Evolutionary conservation across 164 flowering plant genomes (phyloP).

Genomic region (Vitis riparia): DNA sequence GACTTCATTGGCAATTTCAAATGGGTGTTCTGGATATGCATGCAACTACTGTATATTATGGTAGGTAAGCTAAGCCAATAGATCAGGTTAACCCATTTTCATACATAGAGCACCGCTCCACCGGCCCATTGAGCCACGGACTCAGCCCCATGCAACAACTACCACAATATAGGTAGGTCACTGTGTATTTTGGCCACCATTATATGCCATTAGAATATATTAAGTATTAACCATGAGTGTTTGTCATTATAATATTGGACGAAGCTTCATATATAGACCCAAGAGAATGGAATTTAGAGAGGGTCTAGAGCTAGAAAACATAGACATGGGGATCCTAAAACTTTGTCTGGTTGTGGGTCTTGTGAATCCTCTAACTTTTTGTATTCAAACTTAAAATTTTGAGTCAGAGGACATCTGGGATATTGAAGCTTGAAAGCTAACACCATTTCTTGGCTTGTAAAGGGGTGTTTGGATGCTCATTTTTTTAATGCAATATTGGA

Average conservation of each 20-base stretch:
- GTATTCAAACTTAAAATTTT: background rate
- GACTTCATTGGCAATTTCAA: slow-evolving; percentile 18
- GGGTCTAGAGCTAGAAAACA: slow-evolving; percentile 17
- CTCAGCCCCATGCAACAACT: slow-evolving; percentile 10
- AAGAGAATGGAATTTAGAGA: slow-evolving; percentile 17
- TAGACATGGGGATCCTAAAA: slow-evolving; percentile 21
- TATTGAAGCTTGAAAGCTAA: background rate
- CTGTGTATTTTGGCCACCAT: slow-evolving; percentile 19
- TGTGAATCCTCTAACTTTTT: slow-evolving; percentile 2
- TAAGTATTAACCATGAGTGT: background rate
- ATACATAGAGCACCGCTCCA: slow-evolving; percentile 44
- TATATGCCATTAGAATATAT: slow-evolving; percentile 9
- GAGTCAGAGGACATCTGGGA: background rate
- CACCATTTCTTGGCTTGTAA: background rate
- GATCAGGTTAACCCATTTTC: slow-evolving; percentile 11
- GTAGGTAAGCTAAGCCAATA: slow-evolving; percentile 11
- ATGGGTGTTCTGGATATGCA: slow-evolving; percentile 25
- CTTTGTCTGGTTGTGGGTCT: slow-evolving; percentile 9
- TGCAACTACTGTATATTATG: slow-evolving; percentile 19
- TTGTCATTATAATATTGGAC: slow-evolving; percentile 4
- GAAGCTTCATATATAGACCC: slow-evolving; percentile 6
- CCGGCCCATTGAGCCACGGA: slow-evolving; percentile 46
- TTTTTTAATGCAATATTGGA: background rate
- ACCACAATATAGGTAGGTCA: slow-evolving; percentile 30
- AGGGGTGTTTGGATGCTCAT: background rate